Conservation (phyloP, 768 basidiomycete genomes). For the Pleurotus eryngii region DNA sequence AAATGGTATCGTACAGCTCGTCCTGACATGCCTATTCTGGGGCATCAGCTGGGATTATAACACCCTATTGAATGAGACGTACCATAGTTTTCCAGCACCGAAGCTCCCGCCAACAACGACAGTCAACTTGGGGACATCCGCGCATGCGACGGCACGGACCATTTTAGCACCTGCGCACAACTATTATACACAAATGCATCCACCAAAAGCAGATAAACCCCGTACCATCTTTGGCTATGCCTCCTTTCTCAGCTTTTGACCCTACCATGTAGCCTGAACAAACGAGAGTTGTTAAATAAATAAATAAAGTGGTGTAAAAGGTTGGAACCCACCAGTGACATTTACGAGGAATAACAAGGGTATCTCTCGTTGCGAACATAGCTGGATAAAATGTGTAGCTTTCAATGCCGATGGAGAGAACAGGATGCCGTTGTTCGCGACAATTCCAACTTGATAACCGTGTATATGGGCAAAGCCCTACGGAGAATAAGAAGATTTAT, state of each 20-base stretch:
- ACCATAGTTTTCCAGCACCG: slow-evolving; percentile 97
- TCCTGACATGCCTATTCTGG: slow-evolving; percentile 77
- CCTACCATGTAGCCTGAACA: slow-evolving; percentile 87
- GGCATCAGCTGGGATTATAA: slow-evolving; percentile 12
- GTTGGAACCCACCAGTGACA: slow-evolving; percentile 61
- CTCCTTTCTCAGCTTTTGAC: slow-evolving; percentile 89
- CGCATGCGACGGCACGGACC: slow-evolving; percentile 93
- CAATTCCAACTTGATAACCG: slow-evolving; percentile 86
- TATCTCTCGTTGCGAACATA: slow-evolving; percentile 88
- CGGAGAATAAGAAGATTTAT: neutral
- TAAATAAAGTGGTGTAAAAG: neutral
- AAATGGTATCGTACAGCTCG: slow-evolving; percentile 63
- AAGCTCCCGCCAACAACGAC: slow-evolving; percentile 92
- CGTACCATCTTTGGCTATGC: slow-evolving; percentile 87
- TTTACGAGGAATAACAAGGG: slow-evolving; percentile 93
- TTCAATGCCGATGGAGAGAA: slow-evolving; percentile 93
- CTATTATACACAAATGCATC: no score
- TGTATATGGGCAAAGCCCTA: slow-evolving; percentile 89
- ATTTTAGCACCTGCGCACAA: slow-evolving; percentile 72
- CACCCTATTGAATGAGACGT: slow-evolving; percentile 16
- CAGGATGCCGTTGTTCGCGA: slow-evolving; percentile 93
- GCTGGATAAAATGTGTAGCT: slow-evolving; percentile 92
- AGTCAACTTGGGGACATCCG: slow-evolving; percentile 91
- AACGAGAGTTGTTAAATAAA: neutral
- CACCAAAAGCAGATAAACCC: slow-evolving; percentile 1